A percentile compares a stretch with the other conserved stretches of the same genome.
Conservation (phyloP, 108 stramenopile genomes). For the Ochromonas danica region DNA sequence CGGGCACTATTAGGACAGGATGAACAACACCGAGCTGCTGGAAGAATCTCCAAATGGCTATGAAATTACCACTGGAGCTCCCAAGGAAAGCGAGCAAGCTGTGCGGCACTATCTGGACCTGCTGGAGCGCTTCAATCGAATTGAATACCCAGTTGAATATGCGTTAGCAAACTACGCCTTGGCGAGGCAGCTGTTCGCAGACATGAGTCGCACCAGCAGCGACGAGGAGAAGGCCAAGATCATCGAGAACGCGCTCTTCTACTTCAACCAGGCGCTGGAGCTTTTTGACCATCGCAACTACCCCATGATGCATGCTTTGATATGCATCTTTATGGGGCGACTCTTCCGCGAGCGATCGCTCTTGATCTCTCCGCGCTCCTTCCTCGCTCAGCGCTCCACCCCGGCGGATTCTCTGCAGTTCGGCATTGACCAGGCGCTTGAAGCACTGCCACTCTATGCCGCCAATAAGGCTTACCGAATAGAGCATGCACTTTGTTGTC, state of each 20-base stretch:
- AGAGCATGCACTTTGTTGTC: conserved; percentile 7
- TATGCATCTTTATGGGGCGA: background rate
- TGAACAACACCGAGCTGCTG: background rate
- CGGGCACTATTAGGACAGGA: no score
- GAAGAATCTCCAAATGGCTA: conserved; percentile 11
- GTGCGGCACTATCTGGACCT: conserved; percentile 1
- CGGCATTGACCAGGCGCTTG: background rate
- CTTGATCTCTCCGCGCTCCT: background rate
- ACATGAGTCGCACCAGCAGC: background rate
- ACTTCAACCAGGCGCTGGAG: background rate
- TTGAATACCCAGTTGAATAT: conserved; percentile 10
- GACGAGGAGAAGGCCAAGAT: background rate
- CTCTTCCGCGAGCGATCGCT: conserved; percentile 3
- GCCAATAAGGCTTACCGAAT: background rate
- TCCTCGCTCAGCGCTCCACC: background rate
- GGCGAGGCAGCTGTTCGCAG: background rate
- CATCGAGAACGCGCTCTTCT: background rate
- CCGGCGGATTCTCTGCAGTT: background rate
- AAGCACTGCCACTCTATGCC: background rate
- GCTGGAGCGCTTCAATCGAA: background rate
- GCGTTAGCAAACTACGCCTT: background rate
- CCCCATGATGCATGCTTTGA: conserved; percentile 7
- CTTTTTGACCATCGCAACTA: background rate
- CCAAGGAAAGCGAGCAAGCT: background rate
- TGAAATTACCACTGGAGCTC: background rate